Evolutionary conservation across 2,329 filamentous ascomycete genomes (phyloP), one percentile per base, ranked within the genome.

Genomic region (Cladophialophora exuberans): DNA sequence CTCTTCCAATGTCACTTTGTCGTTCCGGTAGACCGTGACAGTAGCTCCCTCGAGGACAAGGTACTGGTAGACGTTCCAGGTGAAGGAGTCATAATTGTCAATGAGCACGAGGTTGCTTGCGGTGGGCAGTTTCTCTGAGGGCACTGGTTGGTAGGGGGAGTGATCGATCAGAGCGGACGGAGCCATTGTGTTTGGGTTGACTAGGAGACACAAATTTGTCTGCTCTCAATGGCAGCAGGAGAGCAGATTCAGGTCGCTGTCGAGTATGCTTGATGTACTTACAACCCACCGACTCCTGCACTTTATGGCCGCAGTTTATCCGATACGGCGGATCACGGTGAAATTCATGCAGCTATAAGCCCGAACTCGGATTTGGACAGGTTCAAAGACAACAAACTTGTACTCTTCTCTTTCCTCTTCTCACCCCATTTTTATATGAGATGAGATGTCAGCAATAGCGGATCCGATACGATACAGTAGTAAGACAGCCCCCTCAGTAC

Each of bases 71-170:
- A 99, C 90, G 69, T 99, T 99, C 90, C 92, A 99, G 56, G 93
- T 97, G 73, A 99, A 99, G 3, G 94, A 97, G 74, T 99, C 94
- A 74, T 97, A 99, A 75, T 99, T 99, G 79, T 99, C 94, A 67
- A 99, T 97, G 61, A 99, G 81, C 60, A 99, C 83, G 55, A 99
- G 82, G 73, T 97, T 97, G 54, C 88, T 89, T 22, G 94, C 94
- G 46, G 86, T 91, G 20, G 87, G 72, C 49, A 97, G 79, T 30
- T 86, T 85, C 48, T 85, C 78, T 25, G 86, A 86, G 48, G 88
- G 86, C 61, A 87, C 82, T 56, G 90, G 89, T 72, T 96, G 86
- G 70, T 88, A 86, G 66, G 92, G 91, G 57, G 93, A 97, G 73
- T 97, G 86, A 70, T 97, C 93, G 60, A 87, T 78, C 36, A 87